A percentile compares a stretch with the other conserved stretches of the same genome.
These are phyloP conservation scores for Beauveria caledonica DNA, from an alignment of 2,329 filamentous ascomycete genomes.

Conservation along the genomic window DNA sequence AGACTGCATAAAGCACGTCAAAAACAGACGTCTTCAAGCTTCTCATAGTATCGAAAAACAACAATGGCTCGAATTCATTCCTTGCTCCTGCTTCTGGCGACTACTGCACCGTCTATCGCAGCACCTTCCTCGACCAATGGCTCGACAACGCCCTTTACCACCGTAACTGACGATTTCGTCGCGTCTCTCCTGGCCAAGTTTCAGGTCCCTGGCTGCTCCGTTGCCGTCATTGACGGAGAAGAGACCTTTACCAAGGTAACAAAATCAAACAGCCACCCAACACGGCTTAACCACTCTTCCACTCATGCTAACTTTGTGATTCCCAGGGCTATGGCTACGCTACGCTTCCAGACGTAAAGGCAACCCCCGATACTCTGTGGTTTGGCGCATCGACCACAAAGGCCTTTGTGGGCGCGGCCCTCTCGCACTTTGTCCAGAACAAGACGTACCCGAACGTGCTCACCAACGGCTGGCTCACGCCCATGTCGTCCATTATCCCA, in stretches of 20 bases:
- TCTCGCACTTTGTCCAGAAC: conserved; percentile 38
- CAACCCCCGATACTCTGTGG: conserved; percentile 36
- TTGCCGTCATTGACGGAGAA: conserved; percentile 39
- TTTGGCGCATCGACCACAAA: conserved; percentile 44
- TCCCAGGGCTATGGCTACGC: conserved; percentile 2
- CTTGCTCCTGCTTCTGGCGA: neutral
- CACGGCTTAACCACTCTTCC: neutral
- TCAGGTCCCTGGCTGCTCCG: conserved; percentile 40
- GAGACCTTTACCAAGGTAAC: conserved; percentile 30
- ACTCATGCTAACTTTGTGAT: neutral
- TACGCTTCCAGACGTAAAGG: conserved; percentile 28
- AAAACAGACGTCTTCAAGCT: neutral
- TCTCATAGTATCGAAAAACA: neutral
- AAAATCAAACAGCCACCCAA: neutral
- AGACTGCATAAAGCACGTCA: neutral
- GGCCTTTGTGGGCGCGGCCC: conserved; percentile 37
- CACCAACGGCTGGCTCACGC: conserved; percentile 33
- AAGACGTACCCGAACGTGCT: conserved; percentile 14
- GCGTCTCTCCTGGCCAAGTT: conserved; percentile 22
- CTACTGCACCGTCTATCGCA: neutral
- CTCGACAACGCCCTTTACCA: neutral
- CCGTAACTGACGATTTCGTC: conserved; percentile 2
- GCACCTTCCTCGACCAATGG: neutral
- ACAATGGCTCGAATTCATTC: neutral
- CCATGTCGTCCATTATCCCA: conserved; percentile 32